A percentile compares a stretch with the other conserved stretches of the same genome.
Conservation (phyloP, 1,284 basidiomycete genomes). For the Puccinia polysora region DNA sequence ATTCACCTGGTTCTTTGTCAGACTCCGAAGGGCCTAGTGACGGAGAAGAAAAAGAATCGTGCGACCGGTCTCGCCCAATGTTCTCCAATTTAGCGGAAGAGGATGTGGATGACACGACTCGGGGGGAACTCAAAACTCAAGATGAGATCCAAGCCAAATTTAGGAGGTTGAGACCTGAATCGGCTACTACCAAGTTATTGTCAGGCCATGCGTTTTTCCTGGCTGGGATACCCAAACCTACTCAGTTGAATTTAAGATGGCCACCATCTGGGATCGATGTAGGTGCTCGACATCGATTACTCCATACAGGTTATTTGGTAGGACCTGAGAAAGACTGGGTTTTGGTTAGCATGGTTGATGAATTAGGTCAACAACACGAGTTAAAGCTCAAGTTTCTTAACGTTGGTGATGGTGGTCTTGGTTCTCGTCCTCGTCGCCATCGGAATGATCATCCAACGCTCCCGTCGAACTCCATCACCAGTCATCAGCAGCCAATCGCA, state of each 20-base stretch:
- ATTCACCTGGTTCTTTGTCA: neutral
- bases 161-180: neutral
- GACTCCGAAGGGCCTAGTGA: neutral
- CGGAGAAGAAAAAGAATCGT: neutral
- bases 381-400: slow-evolving; percentile 10
- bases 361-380: slow-evolving; percentile 29
- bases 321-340: neutral
- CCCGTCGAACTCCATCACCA: too few species aligned
- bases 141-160: neutral
- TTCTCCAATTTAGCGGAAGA: too few species aligned
- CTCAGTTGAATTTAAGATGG: slow-evolving; percentile 35
- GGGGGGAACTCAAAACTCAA: too few species aligned
- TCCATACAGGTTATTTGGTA: slow-evolving; percentile 18
- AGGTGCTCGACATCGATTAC: slow-evolving; percentile 8
- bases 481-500: too few species aligned
- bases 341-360: slow-evolving; percentile 14
- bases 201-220: slow-evolving; percentile 31
- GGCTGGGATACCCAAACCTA: slow-evolving; percentile 9
- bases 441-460: too few species aligned
- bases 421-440: too few species aligned
- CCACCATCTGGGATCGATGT: slow-evolving; percentile 29
- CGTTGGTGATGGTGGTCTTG: neutral
- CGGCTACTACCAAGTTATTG: neutral
- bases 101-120: too few species aligned
- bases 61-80: too few species aligned